Conservation (phyloP, 164 flowering plant species). For the Chloranthus sessilifolius region DNA sequence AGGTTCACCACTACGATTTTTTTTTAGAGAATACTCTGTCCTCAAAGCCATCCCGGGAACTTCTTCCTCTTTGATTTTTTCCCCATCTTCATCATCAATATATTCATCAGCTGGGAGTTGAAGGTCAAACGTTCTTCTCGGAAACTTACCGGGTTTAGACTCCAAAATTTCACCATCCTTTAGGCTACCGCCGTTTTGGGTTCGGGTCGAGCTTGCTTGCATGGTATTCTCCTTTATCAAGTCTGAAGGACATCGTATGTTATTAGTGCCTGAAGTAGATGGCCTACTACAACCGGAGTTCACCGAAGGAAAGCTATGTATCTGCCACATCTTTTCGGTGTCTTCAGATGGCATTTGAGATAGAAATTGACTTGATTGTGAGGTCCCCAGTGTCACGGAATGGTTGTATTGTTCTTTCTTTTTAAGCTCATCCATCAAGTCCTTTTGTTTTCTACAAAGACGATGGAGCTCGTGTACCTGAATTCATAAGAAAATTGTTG, state of each 20-base stretch:
- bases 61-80: slow-evolving; percentile 26
- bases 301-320: slow-evolving; percentile 31
- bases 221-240: slow-evolving; percentile 37
- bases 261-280: slow-evolving; percentile 40
- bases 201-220: slow-evolving; percentile 25
- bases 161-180: slow-evolving; percentile 47
- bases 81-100: slow-evolving; percentile 61
- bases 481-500: slow-evolving; percentile 8
- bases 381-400: slow-evolving; percentile 31
- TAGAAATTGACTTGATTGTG: slow-evolving; percentile 42
- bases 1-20: slow-evolving; percentile 16
- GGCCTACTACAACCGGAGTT: slow-evolving; percentile 37
- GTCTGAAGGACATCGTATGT: slow-evolving; percentile 36
- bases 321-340: slow-evolving; percentile 37
- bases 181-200: slow-evolving; percentile 37
- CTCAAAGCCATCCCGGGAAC: slow-evolving; percentile 12
- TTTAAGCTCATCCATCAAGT: slow-evolving; percentile 70
- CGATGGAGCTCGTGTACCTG: slow-evolving; percentile 95
- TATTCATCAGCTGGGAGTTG: slow-evolving; percentile 84
- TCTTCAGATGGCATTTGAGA: slow-evolving; percentile 50
- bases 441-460: slow-evolving; percentile 73
- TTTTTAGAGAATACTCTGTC: slow-evolving; percentile 17
- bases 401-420: slow-evolving; percentile 42
- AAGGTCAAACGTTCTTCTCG: slow-evolving; percentile 72
- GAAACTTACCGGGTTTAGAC: slow-evolving; percentile 47